Conservation (phyloP, 768 basidiomycete genomes). For the Tylopilus rubrobrunneus region DNA sequence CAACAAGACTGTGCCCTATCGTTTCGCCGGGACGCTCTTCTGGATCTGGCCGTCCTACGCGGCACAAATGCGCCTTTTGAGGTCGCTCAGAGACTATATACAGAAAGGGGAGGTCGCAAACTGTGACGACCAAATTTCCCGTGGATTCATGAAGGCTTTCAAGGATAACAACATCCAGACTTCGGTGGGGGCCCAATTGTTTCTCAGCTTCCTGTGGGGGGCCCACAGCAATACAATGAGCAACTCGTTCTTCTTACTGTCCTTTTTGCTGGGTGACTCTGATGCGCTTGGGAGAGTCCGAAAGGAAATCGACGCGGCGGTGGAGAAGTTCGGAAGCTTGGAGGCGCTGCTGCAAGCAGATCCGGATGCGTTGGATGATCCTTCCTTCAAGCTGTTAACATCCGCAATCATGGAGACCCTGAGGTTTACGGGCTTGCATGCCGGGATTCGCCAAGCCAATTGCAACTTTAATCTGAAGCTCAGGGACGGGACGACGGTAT, state of each 20-base stretch:
- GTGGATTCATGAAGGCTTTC: slow-evolving; percentile 16
- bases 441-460: slow-evolving; percentile 14
- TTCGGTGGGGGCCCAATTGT: slow-evolving; percentile 15
- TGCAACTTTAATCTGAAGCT: slow-evolving; percentile 17
- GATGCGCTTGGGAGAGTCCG: slow-evolving; percentile 43
- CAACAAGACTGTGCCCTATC: slow-evolving; percentile 17
- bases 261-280: slow-evolving; percentile 39
- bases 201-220: slow-evolving; percentile 21
- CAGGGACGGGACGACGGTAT: slow-evolving; percentile 3
- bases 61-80: slow-evolving; percentile 12
- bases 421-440: slow-evolving; percentile 17
- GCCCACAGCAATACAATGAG: slow-evolving; percentile 21
- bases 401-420: slow-evolving; percentile 28
- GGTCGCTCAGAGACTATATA: slow-evolving; percentile 10
- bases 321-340: slow-evolving; percentile 11
- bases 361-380: slow-evolving; percentile 15
- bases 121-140: slow-evolving; percentile 5
- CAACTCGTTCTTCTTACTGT: slow-evolving; percentile 18
- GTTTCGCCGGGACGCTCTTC: slow-evolving; percentile 12
- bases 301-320: slow-evolving; percentile 39
- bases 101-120: slow-evolving; percentile 5
- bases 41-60: slow-evolving; percentile 12
- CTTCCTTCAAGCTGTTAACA: slow-evolving; percentile 18
- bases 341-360: slow-evolving; percentile 9
- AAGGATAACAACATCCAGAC: slow-evolving; percentile 14